Evolutionary conservation across 345 rosid species (phyloP), one percentile per base, ranked within the genome.

Genomic region (Adansonia digitata): DNA sequence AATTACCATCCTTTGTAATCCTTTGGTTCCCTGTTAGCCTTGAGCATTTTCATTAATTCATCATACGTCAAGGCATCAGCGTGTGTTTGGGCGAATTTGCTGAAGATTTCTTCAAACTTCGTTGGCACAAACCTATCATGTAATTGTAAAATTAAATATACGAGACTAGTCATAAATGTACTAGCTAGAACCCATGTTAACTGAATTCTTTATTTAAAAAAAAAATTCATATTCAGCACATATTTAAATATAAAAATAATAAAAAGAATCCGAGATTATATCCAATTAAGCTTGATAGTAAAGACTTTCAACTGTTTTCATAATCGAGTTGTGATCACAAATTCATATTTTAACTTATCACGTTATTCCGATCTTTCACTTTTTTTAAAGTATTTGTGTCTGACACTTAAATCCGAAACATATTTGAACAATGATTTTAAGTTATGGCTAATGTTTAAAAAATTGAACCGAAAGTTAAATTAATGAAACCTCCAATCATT

Each of bases 71-170:
- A 77, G 69, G 92, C 88, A 61, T 79, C 56, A 1, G 69, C 65
- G 78, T 87, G 73, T 11, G 85, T 79, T 0, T 17, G 53, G 0
- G 95, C 86, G 77, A 89, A 88, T 76, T 87, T 86, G 26, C 20
- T 42, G 78, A 93, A 90, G 9, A 91, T 87, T 48, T 89, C 95
- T 79, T 91, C 95, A 60, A 93, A 93, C 72, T 90, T 93, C 8
- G 70, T 80, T 3, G 77, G 79, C 7, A 90, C 92, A 76, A 93
- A 93, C 79, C 98, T 91, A 18, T 8, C 15, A 56, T 35, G 42
- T 46, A 52, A 7, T 24, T 1, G 29, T 34, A 8, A 51, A 61
- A 48, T 29, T 27, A 17, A 2, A 7, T 5, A 49, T 71, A 40
- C n/a, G n/a, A 34, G 40, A 43, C n/a, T n/a, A n/a, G n/a, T 37